Evolutionary conservation across 805 yeast genomes (phyloP), one percentile per base, ranked within the genome.

Genomic region (Yamadazyma olivae): DNA sequence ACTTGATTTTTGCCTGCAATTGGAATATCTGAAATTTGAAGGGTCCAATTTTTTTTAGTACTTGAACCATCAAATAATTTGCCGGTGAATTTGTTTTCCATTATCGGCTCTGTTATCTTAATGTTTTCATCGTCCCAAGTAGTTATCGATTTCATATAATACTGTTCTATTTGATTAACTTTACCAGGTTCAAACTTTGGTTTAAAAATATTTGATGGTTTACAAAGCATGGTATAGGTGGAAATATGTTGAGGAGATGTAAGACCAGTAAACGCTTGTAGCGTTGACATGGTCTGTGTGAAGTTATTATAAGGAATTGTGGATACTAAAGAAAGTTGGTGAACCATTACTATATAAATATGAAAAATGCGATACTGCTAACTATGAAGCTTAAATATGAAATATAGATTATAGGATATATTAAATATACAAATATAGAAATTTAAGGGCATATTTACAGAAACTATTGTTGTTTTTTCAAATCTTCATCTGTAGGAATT

Each of bases 1-100:
- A 73, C 36, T 74, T 81, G 55, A 74, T 72, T 50, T 75, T 71
- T 59, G 3, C 91, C 91, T 7, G 87, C 90, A 5, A 81, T 75
- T 2, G 93, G 93, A 9, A 85, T 81, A 57, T 85, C 95, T 4
- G 77, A 65, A 17, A 79, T 66, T 46, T 77, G 83, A 6, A 84
- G 49, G 1, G 81, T 71, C 91, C 90, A 84, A 27, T 60, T 43
- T 49, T 66, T 38, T 5, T 30, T 22, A 5, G 30, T 17, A 13
- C 33, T 47, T 30, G 38, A 32, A 2, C 40, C 36, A 21, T 48
- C 46, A 38, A 67, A 65, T 16, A 65, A 48, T 28, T 61, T 49
- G 22, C 50, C 57, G 13, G 59, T 66, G 24, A 53, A 43, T 46
- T 14, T 44, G 2, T 44, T 56, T 13, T 45, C 40, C 12, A 54